These are phyloP conservation scores for Epichloe elymi DNA, from an alignment of 2,329 filamentous ascomycete species.

Conservation along the genomic window DNA sequence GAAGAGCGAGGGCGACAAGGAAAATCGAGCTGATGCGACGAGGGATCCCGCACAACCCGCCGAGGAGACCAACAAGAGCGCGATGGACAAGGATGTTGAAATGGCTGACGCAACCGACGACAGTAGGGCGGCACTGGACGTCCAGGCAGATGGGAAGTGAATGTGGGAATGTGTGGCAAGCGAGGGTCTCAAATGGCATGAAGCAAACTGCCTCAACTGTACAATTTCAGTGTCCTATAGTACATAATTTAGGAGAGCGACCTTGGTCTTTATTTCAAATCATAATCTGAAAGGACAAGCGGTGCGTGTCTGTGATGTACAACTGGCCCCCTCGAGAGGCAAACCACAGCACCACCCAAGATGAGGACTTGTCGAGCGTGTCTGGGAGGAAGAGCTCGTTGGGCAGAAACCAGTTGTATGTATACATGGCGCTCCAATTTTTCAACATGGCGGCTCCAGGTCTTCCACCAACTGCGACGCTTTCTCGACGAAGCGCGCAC, in stretches of 20 bases:
- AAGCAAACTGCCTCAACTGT: background rate
- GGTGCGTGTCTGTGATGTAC: no score
- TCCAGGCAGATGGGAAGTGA: conserved; percentile 7
- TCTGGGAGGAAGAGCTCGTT: no score
- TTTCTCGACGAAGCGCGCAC: no score
- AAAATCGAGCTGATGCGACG: conserved; percentile 24
- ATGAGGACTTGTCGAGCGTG: no score
- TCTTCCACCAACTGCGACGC: no score
- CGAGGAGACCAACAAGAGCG: conserved; percentile 3
- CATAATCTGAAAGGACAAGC: background rate
- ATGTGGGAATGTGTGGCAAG: background rate
- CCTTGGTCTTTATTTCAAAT: background rate
- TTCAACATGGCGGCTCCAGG: no score
- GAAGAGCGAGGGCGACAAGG: conserved; percentile 31
- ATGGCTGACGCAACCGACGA: conserved; percentile 15
- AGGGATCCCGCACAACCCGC: background rate
- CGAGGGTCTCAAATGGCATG: background rate
- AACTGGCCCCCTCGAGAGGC: no score
- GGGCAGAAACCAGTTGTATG: no score
- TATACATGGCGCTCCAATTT: no score
- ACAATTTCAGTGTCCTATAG: background rate
- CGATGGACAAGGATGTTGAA: conserved; percentile 17
- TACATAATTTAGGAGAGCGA: background rate
- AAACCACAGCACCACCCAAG: no score
- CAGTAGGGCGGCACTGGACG: conserved; percentile 1